Conservation (phyloP, 2,329 filamentous ascomycete species). For the Paracorniculantispora psalliotae region DNA sequence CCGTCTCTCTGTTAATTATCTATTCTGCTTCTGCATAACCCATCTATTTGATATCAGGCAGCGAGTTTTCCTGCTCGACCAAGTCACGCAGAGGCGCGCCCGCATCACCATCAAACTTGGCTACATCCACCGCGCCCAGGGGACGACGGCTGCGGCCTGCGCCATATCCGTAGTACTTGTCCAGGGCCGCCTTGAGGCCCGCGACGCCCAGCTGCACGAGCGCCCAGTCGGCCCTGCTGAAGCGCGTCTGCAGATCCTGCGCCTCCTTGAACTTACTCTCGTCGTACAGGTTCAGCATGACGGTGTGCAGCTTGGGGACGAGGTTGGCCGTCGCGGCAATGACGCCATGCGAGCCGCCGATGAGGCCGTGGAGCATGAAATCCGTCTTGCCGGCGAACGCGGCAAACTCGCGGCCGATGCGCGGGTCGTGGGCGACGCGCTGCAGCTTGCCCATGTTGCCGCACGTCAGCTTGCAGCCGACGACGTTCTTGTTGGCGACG, state of each 20-base stretch:
- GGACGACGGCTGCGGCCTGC: slow-evolving; percentile 23
- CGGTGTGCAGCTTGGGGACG: slow-evolving; percentile 31
- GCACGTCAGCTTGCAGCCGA: slow-evolving; percentile 61
- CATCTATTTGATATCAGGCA: slow-evolving; percentile 10
- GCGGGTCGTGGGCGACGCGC: slow-evolving; percentile 39
- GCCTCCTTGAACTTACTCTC: slow-evolving; percentile 30
- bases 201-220: slow-evolving; percentile 25
- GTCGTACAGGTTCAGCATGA: slow-evolving; percentile 30
- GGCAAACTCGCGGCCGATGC: slow-evolving; percentile 26
- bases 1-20: not conserved
- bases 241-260: slow-evolving; percentile 30
- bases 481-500: slow-evolving; percentile 48
- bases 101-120: slow-evolving; percentile 21
- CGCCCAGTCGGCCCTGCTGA: slow-evolving; percentile 26
- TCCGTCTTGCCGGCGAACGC: slow-evolving; percentile 36
- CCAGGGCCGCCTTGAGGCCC: slow-evolving; percentile 24
- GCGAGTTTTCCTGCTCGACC: slow-evolving; percentile 21
- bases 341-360: slow-evolving; percentile 34
- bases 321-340: slow-evolving; percentile 38
- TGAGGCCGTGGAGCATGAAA: slow-evolving; percentile 36
- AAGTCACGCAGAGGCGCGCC: slow-evolving; percentile 16
- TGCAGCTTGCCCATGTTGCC: slow-evolving; percentile 61
- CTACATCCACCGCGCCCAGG: slow-evolving; percentile 19
- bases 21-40: not conserved
- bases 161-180: slow-evolving; percentile 20